Evolutionary conservation across 352 stramenopile species (phyloP), one percentile per base, ranked within the genome.

Genomic region (Phytophthora pluvialis): DNA sequence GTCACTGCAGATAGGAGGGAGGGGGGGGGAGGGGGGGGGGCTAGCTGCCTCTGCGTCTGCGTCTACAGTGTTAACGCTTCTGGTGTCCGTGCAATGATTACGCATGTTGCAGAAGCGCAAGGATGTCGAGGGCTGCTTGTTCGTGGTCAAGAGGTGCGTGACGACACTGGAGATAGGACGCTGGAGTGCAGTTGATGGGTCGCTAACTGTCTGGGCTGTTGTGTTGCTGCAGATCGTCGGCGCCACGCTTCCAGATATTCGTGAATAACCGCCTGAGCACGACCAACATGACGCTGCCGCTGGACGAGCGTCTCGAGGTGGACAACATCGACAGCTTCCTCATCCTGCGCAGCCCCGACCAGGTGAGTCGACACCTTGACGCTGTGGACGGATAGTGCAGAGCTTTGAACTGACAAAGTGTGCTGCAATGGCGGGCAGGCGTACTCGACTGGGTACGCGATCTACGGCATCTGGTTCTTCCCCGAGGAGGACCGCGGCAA

Each of bases 181-280:
- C 18, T 50, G 12, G 35, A 25, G 7, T 12, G n/a, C 13, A 8
- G 29, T 21, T 47, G n/a, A 18, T 3, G 12, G 4, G 5, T 16
- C 39, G 33, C 26, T 52, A 21, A 52, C 35, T 7, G 29, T 25
- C 9, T 28, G 13, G 16, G 18, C 38, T 36, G 25, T 51, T 18
- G 0, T 58, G 10, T 39, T 46, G 6, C 39, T 65, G 47, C 31
- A 93, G 86, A 75, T 88, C 82, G 50, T 83, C 83, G 44, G 69
- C 83, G 18, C 88, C 88, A 31, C 83, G 81, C 47, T 94, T 93
- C 71, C 88, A 95, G 75, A 86, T 95, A 53, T 90, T 90, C 47
- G 84, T 95, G n/a, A 95, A 92, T 67, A 95, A 95, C 65, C 88
- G 88, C n/a, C 55, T 95, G 61, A 95, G 83, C 64, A 95, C 88